Conservation (phyloP, 768 basidiomycete genomes). For the Rhizopogon vesiculosus region DNA sequence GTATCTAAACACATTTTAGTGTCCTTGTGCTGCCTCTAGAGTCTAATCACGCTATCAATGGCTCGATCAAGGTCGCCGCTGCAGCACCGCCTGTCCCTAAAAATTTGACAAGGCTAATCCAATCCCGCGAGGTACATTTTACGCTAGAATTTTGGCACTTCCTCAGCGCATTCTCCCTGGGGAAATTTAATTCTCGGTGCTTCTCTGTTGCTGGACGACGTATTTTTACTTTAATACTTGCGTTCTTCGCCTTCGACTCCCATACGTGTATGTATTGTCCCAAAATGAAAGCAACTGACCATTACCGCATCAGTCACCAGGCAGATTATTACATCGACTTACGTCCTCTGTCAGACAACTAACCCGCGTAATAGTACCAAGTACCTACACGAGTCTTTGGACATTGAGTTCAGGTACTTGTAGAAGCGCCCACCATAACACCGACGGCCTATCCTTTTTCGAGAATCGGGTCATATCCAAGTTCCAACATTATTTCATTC, state of each 20-base stretch:
- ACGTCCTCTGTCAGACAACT: background rate
- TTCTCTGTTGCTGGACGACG: background rate
- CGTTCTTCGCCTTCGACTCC: background rate
- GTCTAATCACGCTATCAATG: too few species aligned
- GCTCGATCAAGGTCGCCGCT: too few species aligned
- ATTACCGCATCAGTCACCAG: too few species aligned
- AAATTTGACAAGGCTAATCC: too few species aligned
- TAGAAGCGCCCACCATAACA: too few species aligned
- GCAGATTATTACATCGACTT: background rate
- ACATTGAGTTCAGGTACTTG: background rate
- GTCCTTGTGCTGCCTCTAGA: background rate
- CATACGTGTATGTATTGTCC: background rate
- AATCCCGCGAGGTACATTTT: too few species aligned
- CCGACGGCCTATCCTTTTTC: too few species aligned
- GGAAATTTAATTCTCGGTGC: background rate
- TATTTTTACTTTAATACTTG: background rate
- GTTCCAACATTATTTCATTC: background rate
- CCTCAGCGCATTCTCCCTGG: background rate
- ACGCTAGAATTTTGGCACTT: background rate
- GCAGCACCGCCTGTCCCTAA: too few species aligned
- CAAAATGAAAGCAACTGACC: background rate
- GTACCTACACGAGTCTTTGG: too few species aligned
- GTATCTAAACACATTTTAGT: background rate
- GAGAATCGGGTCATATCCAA: background rate
- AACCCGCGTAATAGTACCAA: background rate